Percentiles rank a stretch among this genome's conserved stretches.
Evolutionary conservation across 345 rosid species (phyloP).

Genomic region (Ceriops zippeliana): DNA sequence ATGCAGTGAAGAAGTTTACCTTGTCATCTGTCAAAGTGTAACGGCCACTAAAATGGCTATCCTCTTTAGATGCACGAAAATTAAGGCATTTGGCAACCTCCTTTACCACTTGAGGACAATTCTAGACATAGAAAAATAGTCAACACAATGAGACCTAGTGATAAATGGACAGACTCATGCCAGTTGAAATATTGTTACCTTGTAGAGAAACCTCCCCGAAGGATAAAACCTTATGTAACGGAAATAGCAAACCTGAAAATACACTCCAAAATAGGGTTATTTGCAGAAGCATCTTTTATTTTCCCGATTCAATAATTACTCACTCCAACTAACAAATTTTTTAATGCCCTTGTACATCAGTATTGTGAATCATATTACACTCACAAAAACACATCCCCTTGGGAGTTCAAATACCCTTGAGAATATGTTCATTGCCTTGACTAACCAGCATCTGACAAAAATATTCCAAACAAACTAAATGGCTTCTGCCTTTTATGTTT

Average conservation of each 20-base stretch:
- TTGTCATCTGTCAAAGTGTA: conserved; percentile 71
- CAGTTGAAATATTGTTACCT: conserved; percentile 44
- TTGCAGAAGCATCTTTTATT: background rate
- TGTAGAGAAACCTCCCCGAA: conserved; percentile 90
- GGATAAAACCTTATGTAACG: conserved; percentile 86
- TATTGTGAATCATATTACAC: background rate
- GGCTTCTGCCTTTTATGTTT: too few relatives aligned
- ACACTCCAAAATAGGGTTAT: too few relatives aligned
- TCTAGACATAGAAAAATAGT: conserved; percentile 40
- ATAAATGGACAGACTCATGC: background rate
- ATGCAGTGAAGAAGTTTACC: conserved; percentile 34
- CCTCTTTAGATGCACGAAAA: conserved; percentile 68
- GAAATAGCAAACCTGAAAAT: conserved; percentile 76
- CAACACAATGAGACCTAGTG: conserved; percentile 15
- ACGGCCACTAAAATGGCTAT: conserved; percentile 63
- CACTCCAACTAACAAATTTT: background rate
- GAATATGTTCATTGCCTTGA: too few relatives aligned
- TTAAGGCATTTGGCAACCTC: conserved; percentile 83
- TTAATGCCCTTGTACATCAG: background rate
- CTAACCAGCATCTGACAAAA: too few relatives aligned
- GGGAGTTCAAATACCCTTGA: too few relatives aligned
- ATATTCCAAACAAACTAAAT: too few relatives aligned
- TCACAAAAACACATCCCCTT: too few relatives aligned
- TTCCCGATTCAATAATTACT: background rate
- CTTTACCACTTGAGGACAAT: conserved; percentile 80